phyloP scores from a whole-genome alignment of 345 rosid genomes.

The Eucalyptus pumila region DNA sequence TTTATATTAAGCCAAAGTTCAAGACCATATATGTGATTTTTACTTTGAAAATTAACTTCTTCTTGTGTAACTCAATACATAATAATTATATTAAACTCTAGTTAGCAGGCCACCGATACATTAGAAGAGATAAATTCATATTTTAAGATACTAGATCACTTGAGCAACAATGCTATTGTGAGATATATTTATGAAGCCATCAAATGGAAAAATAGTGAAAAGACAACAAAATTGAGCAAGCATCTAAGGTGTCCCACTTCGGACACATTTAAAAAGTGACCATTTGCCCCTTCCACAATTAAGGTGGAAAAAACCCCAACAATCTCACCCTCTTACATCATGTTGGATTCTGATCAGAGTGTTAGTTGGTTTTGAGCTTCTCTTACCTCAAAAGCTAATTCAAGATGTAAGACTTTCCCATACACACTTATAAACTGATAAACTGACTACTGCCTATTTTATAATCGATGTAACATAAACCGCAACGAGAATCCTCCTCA shows the following conservation, averaged over 20 bases:
- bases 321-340: not conserved
- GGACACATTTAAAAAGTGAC: too few species aligned
- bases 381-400: not conserved
- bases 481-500: not conserved
- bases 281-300: too few species aligned
- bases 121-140: not conserved
- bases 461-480: not conserved
- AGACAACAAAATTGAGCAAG: not conserved
- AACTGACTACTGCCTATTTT: too few species aligned
- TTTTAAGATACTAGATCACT: not conserved
- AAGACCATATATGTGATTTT: too few species aligned
- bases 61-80: fast-evolving
- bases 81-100: not conserved
- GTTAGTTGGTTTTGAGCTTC: not conserved
- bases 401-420: not conserved
- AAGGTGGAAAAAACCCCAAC: not conserved
- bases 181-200: not conserved
- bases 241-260: not conserved
- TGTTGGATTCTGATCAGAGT: too few species aligned
- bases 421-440: too few species aligned
- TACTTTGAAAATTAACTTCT: not conserved
- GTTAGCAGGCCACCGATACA: not conserved
- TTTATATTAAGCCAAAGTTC: too few species aligned
- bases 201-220: not conserved
- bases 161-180: not conserved